Evolutionary conservation across 1,139 yeast genomes (phyloP).

Genomic region (Eremothecium sinecaudum): DNA sequence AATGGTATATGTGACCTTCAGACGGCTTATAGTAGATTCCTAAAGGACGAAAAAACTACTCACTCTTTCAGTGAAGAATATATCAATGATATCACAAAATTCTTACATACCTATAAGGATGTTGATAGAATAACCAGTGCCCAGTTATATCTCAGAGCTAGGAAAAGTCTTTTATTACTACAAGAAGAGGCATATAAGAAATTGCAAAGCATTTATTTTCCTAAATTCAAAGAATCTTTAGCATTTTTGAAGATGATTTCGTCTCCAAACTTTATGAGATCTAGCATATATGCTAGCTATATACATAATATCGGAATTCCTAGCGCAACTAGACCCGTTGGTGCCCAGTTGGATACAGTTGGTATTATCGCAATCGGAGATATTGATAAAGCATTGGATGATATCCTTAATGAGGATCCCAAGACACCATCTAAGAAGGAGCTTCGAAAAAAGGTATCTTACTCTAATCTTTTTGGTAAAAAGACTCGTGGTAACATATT

Average conservation of each 20-base stretch:
- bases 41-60: constrained; percentile 4
- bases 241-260: constrained; percentile 35
- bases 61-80: constrained; percentile 2
- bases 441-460: constrained; percentile 6
- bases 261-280: constrained; percentile 14
- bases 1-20: constrained; percentile 11
- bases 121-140: not conserved
- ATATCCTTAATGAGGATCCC: constrained; percentile 13
- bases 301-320: constrained; percentile 7
- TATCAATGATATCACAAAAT: constrained; percentile 1
- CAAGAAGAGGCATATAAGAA: constrained; percentile 45
- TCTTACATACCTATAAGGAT: not conserved
- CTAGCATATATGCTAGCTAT: constrained; percentile 14
- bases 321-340: not conserved
- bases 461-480: constrained; percentile 14
- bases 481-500: constrained; percentile 17
- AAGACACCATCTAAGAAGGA: not conserved
- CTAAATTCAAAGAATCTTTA: constrained; percentile 48
- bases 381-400: constrained; percentile 17
- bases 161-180: constrained; percentile 46
- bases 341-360: constrained; percentile 5
- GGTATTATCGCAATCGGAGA: constrained; percentile 17
- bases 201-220: constrained; percentile 44
- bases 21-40: constrained; percentile 5
- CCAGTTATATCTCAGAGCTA: constrained; percentile 34